phyloP scores from a whole-genome alignment of 202 grass and related monocot genomes.

The Panicum hallii region DNA sequence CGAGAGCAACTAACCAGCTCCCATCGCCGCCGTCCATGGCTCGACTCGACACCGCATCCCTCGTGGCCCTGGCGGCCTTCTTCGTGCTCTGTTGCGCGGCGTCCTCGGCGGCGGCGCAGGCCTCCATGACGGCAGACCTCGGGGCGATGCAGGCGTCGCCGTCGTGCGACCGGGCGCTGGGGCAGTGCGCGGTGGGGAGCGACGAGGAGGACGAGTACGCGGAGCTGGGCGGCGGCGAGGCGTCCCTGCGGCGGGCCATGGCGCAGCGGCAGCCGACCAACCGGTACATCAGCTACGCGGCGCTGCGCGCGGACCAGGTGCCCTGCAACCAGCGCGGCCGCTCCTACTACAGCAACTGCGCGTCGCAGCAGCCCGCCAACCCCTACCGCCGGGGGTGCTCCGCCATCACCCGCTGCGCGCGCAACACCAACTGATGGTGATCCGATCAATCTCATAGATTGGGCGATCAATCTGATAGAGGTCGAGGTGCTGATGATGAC shows the following conservation, averaged over 20 bases:
- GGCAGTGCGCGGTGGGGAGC: conserved; percentile 12
- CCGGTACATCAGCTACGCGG: conserved; percentile 69
- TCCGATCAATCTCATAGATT: no score
- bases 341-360: conserved; percentile 91
- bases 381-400: conserved; percentile 81
- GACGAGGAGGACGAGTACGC: conserved; percentile 12
- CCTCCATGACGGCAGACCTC: neutral
- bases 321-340: conserved; percentile 63
- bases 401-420: conserved; percentile 75
- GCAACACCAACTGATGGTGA: conserved; percentile 53
- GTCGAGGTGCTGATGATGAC: no score
- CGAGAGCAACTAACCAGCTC: neutral
- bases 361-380: conserved; percentile 47
- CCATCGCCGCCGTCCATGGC: neutral
- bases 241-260: conserved; percentile 8
- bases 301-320: conserved; percentile 65
- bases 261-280: conserved; percentile 9
- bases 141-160: neutral
- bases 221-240: neutral
- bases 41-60: neutral
- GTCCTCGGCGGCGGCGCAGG: neutral
- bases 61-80: conserved; percentile 11
- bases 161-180: conserved; percentile 29
- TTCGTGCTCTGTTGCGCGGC: neutral
- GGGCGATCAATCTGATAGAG: no score